phyloP scores from a whole-genome alignment of 129 eudicot species.

The Arctium minus region DNA sequence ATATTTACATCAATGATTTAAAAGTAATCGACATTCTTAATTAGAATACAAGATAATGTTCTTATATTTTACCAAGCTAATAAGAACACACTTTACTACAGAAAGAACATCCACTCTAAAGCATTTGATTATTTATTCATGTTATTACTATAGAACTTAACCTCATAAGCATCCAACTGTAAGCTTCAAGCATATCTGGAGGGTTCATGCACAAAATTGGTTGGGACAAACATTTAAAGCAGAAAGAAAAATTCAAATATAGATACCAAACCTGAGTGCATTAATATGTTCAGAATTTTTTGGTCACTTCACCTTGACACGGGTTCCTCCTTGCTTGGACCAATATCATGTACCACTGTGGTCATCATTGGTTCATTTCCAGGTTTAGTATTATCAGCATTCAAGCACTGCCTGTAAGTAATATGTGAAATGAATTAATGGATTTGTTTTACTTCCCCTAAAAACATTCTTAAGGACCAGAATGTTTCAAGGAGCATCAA shows the following conservation, averaged over 20 bases:
- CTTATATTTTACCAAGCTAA: background rate
- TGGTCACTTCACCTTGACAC: slow-evolving; percentile 33
- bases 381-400: slow-evolving; percentile 15
- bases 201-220: background rate
- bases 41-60: background rate
- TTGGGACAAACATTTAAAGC: background rate
- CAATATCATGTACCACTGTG: slow-evolving; percentile 22
- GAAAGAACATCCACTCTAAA: background rate
- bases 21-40: background rate
- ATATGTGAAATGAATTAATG: background rate
- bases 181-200: slow-evolving; percentile 9
- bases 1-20: background rate
- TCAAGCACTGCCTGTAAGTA: slow-evolving; percentile 36
- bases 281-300: slow-evolving; percentile 17
- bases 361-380: slow-evolving; percentile 19
- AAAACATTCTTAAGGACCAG: background rate
- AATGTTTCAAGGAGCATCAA: background rate
- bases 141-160: slow-evolving; percentile 2
- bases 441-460: background rate
- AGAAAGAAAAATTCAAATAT: background rate
- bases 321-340: slow-evolving; percentile 22
- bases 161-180: background rate
- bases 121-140: slow-evolving; percentile 3
- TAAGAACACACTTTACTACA: background rate
- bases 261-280: slow-evolving; percentile 38